Base-by-base conservation (phyloP, 345 rosid genomes). In the Noccaea bulbosa region DNA sequence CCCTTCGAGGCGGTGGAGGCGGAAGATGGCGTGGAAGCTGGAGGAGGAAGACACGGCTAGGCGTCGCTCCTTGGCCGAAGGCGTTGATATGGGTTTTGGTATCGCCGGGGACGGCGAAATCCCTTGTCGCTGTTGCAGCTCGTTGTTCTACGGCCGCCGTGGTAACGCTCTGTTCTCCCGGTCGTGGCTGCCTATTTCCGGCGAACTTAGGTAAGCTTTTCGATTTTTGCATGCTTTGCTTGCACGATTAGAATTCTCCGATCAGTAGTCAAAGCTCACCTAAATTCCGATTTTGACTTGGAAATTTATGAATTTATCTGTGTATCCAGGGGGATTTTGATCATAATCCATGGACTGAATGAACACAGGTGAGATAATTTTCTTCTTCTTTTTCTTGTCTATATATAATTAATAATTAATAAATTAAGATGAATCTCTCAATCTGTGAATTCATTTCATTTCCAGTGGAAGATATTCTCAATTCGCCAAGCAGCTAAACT, bases 1-100 rank as follows among this genome's bases (percentile, higher is more conserved):
- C 20, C 79, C 81, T 7, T 69, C 63, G 6, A 80, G 78, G 32
- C 77, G 83, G 4, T 73, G 69, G 77, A 79, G 73, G 80, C 70
- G 87, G 77, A 81, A 74, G 65, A 81, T 77, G 65, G 53, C 80
- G 20, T 86, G 86, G 90, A 81, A 75, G 37, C 77, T 79, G 24
- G 99, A 94, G 62, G 98, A 94, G 86, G 99, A 91, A 79, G 99
- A 94, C 30, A 91, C 96, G 34, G 71, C 82, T 50, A 77, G 86
- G 60, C 76, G 98, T 81, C 84, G 99, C 45, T 81, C 92, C 2
- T 85, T 94, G 15, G 98, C 99, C 0, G 95, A 91, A 81, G 83
- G 41, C 15, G 49, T 91, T 51, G 88, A 83, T 44, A 84, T 84
- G 87, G 78, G 74, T 20, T 55, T 78, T 58, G 50, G n/a, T 27